Conservation (phyloP, 768 basidiomycete species). For the Crepidotus variabilis region DNA sequence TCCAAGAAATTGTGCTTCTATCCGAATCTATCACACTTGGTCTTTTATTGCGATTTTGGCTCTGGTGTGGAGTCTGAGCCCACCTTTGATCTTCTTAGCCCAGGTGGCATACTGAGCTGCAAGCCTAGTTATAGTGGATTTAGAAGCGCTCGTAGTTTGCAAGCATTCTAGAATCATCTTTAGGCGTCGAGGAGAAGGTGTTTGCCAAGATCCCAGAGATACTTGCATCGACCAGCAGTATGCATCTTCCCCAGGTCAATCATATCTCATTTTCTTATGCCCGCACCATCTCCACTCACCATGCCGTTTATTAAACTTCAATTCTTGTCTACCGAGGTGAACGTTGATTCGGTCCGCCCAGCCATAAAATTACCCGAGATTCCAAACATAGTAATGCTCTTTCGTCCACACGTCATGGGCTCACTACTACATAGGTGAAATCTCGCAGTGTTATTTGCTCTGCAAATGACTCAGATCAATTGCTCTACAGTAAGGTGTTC, state of each 20-base stretch:
- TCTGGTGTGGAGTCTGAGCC: no score
- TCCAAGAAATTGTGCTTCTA: no score
- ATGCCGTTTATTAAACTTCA: constrained; percentile 5
- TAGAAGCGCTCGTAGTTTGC: no score
- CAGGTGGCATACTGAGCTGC: no score
- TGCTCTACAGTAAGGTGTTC: background rate
- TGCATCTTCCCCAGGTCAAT: constrained; percentile 3
- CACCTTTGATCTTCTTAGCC: no score
- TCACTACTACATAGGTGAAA: background rate
- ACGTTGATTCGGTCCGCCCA: background rate
- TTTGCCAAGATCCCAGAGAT: no score
- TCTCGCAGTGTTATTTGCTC: background rate
- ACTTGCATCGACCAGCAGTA: background rate
- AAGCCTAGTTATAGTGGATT: no score
- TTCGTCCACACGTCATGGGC: background rate
- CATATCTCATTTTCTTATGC: constrained; percentile 17
- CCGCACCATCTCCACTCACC: constrained; percentile 24
- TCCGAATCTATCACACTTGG: no score
- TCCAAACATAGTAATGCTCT: background rate
- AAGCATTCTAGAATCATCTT: no score
- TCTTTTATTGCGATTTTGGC: no score
- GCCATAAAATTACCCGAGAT: background rate
- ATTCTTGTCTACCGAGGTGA: background rate
- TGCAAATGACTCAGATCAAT: background rate
- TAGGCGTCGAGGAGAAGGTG: no score